Evolutionary conservation across 441 rosid genomes (phyloP).

Genomic region (Erodium moschatum): DNA sequence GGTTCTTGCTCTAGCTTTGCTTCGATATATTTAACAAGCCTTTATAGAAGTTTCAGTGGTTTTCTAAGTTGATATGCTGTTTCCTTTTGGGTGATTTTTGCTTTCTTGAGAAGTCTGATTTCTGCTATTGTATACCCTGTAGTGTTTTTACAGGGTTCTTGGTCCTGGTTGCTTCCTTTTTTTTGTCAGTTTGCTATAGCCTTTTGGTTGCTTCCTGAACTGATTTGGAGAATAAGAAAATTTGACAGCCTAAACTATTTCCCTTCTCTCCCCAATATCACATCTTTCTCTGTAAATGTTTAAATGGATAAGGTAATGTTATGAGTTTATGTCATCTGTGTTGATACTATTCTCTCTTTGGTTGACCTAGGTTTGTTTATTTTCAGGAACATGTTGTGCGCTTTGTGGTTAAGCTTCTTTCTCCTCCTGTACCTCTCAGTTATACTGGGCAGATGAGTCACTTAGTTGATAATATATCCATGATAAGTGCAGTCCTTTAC

Average conservation of each 20-base stretch:
- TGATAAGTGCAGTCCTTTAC: conserved; percentile 43
- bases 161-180: background rate
- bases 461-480: conserved; percentile 41
- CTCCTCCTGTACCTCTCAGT: conserved; percentile 40
- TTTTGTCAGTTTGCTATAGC: background rate
- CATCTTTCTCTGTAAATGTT: background rate
- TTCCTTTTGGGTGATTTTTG: background rate
- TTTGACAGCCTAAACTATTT: background rate
- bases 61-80: background rate
- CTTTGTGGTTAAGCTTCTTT: conserved; percentile 56
- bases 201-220: background rate
- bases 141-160: background rate
- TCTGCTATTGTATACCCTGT: background rate
- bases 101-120: background rate
- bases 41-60: background rate
- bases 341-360: background rate
- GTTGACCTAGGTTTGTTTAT: conserved; percentile 13
- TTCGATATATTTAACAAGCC: background rate
- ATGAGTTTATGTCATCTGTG: background rate
- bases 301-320: background rate
- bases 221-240: background rate
- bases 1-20: background rate
- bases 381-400: conserved; percentile 60
- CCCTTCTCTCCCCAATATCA: background rate
- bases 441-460: conserved; percentile 33